Base-by-base conservation (phyloP, 2,329 filamentous ascomycete genomes). In the Tolypocladium album region DNA sequence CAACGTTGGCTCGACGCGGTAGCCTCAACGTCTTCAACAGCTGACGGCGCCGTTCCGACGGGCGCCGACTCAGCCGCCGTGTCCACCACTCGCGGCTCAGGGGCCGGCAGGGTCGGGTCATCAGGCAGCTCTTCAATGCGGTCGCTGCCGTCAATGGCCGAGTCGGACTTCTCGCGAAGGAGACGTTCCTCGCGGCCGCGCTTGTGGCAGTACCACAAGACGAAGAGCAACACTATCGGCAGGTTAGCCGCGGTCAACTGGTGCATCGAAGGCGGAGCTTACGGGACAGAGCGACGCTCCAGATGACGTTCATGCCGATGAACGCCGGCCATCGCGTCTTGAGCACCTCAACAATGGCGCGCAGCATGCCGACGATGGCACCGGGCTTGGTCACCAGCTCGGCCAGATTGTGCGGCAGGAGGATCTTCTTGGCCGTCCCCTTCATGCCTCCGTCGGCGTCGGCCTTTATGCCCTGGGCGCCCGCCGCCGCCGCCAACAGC, bases 151-250 rank as follows among this genome's bases (percentile, higher is more conserved):
- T 77, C 74, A 42, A 78, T 64, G 17, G 72, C 74, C 1, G 69
- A 67, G 13, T 70, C 72, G 1, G 72, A 65, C 58, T 75, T 76
- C 68, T 84, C 81, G 57, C 72, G 84, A 69, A 88, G 87, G 15
- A 97, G 82, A 57, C 94, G 84, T 8, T 86, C 87, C 76, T 99
- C 93, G 53, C 86, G 86, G 45, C 94, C 94, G 59, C 94, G 89
- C 78, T 97, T 97, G 75, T 97, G 88, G 76, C 92, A 97, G 76
- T 97, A 99, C 92, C 93, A 99, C 67, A 97, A 87, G 53, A 96
- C 90, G 70, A 96, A 94, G 60, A 99, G 82, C 20, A 97, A 81
- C 59, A 97, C 90, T 89, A 24, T n/a, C 17, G 1, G 7, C 15
- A 3, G 17, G 56, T 67, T 22, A 67, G 64, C 55, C 55, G 4